These are phyloP conservation scores for Plasmodium reichenowi DNA, from an alignment of 169 alveolate genomes.

Conservation along the genomic window DNA sequence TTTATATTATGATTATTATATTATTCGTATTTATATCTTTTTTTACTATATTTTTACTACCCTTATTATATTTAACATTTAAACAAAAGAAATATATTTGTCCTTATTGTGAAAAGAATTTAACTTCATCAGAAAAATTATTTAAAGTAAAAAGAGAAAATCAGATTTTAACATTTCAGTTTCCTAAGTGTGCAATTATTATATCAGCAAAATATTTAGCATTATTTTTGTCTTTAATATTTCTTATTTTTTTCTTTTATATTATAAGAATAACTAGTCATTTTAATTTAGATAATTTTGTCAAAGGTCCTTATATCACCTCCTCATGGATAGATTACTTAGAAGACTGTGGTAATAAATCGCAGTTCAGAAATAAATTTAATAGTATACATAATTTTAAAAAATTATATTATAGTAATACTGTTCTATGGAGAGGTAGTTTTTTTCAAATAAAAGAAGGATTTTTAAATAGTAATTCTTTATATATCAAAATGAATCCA, in stretches of 20 bases:
- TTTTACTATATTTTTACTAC: constrained; percentile 52
- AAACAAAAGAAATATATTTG: constrained; percentile 44
- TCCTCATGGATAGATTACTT: constrained; percentile 50
- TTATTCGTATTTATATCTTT: constrained; percentile 36
- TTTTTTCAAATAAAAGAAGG: constrained; percentile 53
- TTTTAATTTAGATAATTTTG: constrained; percentile 37
- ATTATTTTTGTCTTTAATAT: constrained; percentile 33
- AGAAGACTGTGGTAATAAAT: constrained; percentile 64
- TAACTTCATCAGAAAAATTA: constrained; percentile 24
- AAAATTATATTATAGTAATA: constrained; percentile 41
- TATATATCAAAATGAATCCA: constrained; percentile 59
- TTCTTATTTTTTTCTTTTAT: constrained; percentile 63
- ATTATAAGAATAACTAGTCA: constrained; percentile 35
- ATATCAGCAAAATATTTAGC: constrained; percentile 63
- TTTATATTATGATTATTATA: constrained; percentile 19
- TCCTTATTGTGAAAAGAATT: constrained; percentile 24
- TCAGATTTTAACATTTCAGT: constrained; percentile 46
- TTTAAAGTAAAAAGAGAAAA: constrained; percentile 59
- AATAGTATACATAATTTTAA: constrained; percentile 49
- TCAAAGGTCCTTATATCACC: constrained; percentile 51
- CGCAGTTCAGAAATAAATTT: constrained; percentile 51
- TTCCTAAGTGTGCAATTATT: constrained; percentile 64
- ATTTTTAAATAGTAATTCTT: constrained; percentile 37
- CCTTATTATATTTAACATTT: constrained; percentile 45
- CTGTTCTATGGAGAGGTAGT: constrained; percentile 35